A percentile compares a stretch with the other conserved stretches of the same genome.
Evolutionary conservation across 441 rosid genomes (phyloP).

Genomic region (Mallotus japonicus): DNA sequence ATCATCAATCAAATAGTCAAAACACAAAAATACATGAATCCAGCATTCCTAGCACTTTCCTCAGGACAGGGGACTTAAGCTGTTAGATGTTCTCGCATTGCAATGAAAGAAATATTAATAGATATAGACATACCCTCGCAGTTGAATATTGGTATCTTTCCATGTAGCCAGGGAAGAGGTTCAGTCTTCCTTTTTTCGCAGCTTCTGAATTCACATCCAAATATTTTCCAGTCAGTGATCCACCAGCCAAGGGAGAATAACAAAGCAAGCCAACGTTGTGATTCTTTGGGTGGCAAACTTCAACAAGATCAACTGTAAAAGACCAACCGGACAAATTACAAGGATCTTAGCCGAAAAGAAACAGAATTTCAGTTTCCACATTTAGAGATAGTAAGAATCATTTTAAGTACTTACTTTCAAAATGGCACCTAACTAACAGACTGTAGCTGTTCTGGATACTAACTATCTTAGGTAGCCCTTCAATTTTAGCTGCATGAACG

Average conservation of each 20-base stretch:
- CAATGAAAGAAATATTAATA: background rate
- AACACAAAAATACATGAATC: background rate
- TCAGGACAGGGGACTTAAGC: background rate
- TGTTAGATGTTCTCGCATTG: background rate
- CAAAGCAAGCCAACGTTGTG: slow-evolving; percentile 80
- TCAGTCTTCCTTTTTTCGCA: slow-evolving; percentile 69
- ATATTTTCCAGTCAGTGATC: slow-evolving; percentile 75
- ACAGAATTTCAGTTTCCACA: background rate
- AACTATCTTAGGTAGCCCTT: slow-evolving; percentile 83
- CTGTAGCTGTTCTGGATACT: slow-evolving; percentile 91
- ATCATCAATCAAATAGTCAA: background rate
- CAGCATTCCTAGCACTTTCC: no score
- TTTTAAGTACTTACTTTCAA: slow-evolving; percentile 52
- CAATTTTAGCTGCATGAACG: slow-evolving; percentile 72
- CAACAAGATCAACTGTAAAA: slow-evolving; percentile 75
- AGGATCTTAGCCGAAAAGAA: background rate
- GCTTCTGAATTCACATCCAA: slow-evolving; percentile 51
- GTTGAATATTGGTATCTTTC: slow-evolving; percentile 71
- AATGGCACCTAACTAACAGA: slow-evolving; percentile 59
- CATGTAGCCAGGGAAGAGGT: slow-evolving; percentile 88
- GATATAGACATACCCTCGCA: slow-evolving; percentile 51
- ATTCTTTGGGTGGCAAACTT: slow-evolving; percentile 87
- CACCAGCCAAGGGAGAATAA: slow-evolving; percentile 84
- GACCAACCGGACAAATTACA: slow-evolving; percentile 7
- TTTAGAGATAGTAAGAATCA: background rate